Evolutionary conservation across 345 rosid species (phyloP).

Genomic region (Bretschneidera sinensis): DNA sequence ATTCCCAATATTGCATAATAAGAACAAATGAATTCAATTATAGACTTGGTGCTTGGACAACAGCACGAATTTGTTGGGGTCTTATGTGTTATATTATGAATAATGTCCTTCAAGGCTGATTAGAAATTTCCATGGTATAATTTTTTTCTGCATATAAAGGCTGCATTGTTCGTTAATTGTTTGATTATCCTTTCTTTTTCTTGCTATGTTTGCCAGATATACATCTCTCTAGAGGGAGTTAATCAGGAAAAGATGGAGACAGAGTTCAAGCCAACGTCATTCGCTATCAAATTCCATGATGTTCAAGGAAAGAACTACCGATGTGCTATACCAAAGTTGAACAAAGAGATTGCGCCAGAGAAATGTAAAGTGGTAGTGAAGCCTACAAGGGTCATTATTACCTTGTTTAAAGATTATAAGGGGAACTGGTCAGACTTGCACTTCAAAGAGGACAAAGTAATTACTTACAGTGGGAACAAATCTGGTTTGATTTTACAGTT

Average conservation of each 20-base stretch:
- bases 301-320: conserved; percentile 82
- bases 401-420: conserved; percentile 65
- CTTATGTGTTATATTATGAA: too few species aligned
- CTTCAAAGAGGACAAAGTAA: conserved; percentile 91
- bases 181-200: not conserved
- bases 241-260: conserved; percentile 61
- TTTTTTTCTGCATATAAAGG: too few species aligned
- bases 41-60: too few species aligned
- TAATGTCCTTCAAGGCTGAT: too few species aligned
- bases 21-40: too few species aligned
- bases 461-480: not conserved
- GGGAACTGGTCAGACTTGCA: conserved; percentile 90
- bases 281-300: conserved; percentile 72
- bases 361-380: conserved; percentile 71
- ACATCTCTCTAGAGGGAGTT: conserved; percentile 75
- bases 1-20: too few species aligned
- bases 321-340: conserved; percentile 60
- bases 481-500: not conserved
- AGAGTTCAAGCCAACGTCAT: conserved; percentile 59
- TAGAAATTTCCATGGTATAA: too few species aligned
- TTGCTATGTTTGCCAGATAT: conserved; percentile 40
- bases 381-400: conserved; percentile 62
- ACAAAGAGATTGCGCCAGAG: conserved; percentile 75
- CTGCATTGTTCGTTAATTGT: too few species aligned
- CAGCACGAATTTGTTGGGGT: too few species aligned